Base-by-base conservation (phyloP, 2,329 filamentous ascomycete species). In the Periconia sp. region DNA sequence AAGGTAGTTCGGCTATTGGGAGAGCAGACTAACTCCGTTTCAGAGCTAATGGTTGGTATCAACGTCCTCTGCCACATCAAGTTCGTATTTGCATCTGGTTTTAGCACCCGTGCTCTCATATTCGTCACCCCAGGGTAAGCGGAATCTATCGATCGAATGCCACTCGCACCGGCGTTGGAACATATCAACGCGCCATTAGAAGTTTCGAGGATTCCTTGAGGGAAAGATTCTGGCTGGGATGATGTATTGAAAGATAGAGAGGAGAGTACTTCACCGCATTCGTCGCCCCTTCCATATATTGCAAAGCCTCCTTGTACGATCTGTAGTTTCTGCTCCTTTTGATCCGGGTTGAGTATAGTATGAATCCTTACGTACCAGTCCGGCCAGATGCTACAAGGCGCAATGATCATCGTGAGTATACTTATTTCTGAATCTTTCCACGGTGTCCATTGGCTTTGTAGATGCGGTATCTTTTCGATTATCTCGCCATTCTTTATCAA, bases 1-100 rank as follows among this genome's bases (percentile, higher is more conserved):
- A n/a, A n/a, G n/a, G n/a, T n/a, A n/a, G n/a, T n/a, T n/a, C n/a
- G n/a, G n/a, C n/a, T n/a, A n/a, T n/a, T n/a, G n/a, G n/a, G n/a
- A n/a, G n/a, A n/a, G n/a, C 53, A 52, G 3, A 43, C 41, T 17
- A 63, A 52, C 3, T 34, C 13, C 4, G 26, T 10, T 3, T 17
- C 21, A 1, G 23, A 16, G 16, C 36, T 45, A 0, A 66, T 24
- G 0, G 52, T 63, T 1, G 65, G 65, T 5, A 68, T 66, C 10
- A 67, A 39, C 3, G 63, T 66, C 7, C 65, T 48, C 35, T 66
- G 65, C 63, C 61, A 66, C 7, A 67, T 59, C 3, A 68, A 31
- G 36, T 67, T 67, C 2, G 65, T 68, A 38, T 68, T 68, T 2
- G 65, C 63, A 38, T 68, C 65, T 15, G 65, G 65, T 34, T 68